A percentile compares a stretch with the other conserved stretches of the same genome.
phyloP scores from a whole-genome alignment of 202 grass and related monocot genomes.

The Eragrostis tef region DNA sequence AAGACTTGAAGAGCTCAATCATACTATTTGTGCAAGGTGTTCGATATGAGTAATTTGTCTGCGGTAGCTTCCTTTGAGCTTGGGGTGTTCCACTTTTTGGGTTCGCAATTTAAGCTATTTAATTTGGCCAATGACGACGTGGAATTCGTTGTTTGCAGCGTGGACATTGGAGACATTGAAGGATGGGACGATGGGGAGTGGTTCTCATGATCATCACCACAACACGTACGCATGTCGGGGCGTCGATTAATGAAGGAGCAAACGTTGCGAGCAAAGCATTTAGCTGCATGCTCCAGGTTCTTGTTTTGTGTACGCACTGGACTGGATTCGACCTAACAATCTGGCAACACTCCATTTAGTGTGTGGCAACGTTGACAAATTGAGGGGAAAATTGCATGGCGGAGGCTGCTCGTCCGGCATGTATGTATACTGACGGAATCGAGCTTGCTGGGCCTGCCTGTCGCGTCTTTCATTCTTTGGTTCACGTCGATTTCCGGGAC shows the following conservation, averaged over 20 bases:
- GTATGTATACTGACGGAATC: neutral
- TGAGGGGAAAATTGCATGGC: neutral
- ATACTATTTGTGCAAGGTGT: no score
- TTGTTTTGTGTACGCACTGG: neutral
- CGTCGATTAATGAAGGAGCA: neutral
- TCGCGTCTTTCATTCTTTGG: no score
- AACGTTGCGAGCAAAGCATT: neutral
- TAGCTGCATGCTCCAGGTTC: neutral
- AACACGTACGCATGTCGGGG: neutral
- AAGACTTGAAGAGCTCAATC: neutral
- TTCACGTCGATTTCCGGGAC: no score
- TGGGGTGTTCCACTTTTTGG: no score
- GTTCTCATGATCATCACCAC: constrained; percentile 33
- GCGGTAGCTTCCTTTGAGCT: neutral
- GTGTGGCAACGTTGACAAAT: neutral
- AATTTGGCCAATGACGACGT: neutral
- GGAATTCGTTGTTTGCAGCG: constrained; percentile 33
- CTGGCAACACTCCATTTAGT: no score
- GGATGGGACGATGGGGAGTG: constrained; percentile 58
- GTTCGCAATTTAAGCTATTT: no score
- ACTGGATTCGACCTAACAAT: neutral
- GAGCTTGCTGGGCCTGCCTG: no score
- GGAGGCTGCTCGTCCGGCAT: neutral
- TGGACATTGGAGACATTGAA: constrained; percentile 65
- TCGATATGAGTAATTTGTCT: no score